Conservation (phyloP, 2,329 filamentous ascomycete species). For the Sporothrix euskadiensis region DNA sequence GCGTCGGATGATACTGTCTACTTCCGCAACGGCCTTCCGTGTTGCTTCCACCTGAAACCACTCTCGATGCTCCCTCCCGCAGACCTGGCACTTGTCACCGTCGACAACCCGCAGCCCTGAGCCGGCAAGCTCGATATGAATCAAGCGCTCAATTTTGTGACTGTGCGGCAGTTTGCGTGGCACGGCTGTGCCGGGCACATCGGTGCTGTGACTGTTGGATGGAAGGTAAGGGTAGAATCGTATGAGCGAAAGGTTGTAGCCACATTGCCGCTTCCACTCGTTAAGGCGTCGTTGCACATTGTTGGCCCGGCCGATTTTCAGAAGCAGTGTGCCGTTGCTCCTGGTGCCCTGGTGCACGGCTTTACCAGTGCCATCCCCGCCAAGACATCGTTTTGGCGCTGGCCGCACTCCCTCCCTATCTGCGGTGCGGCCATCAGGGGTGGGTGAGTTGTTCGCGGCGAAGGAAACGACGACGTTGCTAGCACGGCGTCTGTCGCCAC, state of each 20-base stretch:
- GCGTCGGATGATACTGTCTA: slow-evolving; percentile 65
- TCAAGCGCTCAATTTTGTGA: slow-evolving; percentile 82
- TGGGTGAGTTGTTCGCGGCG: slow-evolving; percentile 39
- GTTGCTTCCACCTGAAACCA: slow-evolving; percentile 91
- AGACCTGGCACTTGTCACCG: slow-evolving; percentile 66
- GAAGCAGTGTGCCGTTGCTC: slow-evolving; percentile 42
- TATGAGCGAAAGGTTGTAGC: slow-evolving; percentile 81
- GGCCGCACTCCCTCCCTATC: background rate
- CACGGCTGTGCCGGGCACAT: slow-evolving; percentile 26
- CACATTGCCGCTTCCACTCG: slow-evolving; percentile 92
- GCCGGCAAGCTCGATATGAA: slow-evolving; percentile 83
- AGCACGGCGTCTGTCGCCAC: slow-evolving; percentile 47
- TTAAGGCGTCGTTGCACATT: slow-evolving; percentile 91
- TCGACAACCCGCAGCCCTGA: slow-evolving; percentile 56
- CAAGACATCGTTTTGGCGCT: background rate
- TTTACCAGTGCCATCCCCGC: background rate
- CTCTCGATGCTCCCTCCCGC: slow-evolving; percentile 83
- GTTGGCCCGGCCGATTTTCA: slow-evolving; percentile 67
- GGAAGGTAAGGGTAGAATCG: slow-evolving; percentile 86
- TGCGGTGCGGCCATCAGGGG: background rate
- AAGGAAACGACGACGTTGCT: slow-evolving; percentile 59
- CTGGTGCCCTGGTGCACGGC: background rate
- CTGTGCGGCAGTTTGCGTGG: slow-evolving; percentile 78
- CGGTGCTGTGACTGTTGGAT: slow-evolving; percentile 36
- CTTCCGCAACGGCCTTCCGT: slow-evolving; percentile 66